Evolutionary conservation across 1,284 basidiomycete species (phyloP).

Genomic region (Tilletia setariae): DNA sequence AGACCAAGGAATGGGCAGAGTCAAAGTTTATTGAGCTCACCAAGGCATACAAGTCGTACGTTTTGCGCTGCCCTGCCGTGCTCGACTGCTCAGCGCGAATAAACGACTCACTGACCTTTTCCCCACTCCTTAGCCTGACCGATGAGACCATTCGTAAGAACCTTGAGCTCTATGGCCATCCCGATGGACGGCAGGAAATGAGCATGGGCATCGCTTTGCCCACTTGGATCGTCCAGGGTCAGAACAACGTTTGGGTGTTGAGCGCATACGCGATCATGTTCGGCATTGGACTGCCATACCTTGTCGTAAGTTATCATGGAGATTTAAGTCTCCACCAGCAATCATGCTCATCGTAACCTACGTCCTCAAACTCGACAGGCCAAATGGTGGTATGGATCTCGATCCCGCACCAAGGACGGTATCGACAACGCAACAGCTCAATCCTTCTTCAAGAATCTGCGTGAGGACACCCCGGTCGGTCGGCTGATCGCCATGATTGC

Average conservation of each 20-base stretch:
- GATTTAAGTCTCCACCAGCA: background rate
- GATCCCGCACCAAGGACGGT: constrained; percentile 87
- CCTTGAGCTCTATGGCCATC: constrained; percentile 85
- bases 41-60: constrained; percentile 94
- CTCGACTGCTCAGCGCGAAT: background rate
- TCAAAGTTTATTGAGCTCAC: constrained; percentile 87
- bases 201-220: constrained; percentile 95
- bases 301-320: constrained; percentile 64
- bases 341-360: too few species aligned
- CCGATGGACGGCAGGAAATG: constrained; percentile 91
- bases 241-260: constrained; percentile 88
- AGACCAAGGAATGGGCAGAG: constrained; percentile 85
- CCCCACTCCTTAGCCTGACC: constrained; percentile 65
- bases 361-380: too few species aligned
- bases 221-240: constrained; percentile 84
- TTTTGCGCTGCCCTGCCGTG: constrained; percentile 20
- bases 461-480: constrained; percentile 73
- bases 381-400: constrained; percentile 94
- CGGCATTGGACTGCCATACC: constrained; percentile 76
- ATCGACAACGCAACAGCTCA: constrained; percentile 79
- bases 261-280: constrained; percentile 82
- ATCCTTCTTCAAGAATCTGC: constrained; percentile 79
- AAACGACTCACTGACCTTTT: background rate
- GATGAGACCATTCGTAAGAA: constrained; percentile 92
- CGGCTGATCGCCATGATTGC: constrained; percentile 74